Percentiles rank a stretch among this genome's conserved stretches.
These are phyloP conservation scores for Kwoniella sp. DNA, from an alignment of 768 basidiomycete genomes.

Conservation along the genomic window DNA sequence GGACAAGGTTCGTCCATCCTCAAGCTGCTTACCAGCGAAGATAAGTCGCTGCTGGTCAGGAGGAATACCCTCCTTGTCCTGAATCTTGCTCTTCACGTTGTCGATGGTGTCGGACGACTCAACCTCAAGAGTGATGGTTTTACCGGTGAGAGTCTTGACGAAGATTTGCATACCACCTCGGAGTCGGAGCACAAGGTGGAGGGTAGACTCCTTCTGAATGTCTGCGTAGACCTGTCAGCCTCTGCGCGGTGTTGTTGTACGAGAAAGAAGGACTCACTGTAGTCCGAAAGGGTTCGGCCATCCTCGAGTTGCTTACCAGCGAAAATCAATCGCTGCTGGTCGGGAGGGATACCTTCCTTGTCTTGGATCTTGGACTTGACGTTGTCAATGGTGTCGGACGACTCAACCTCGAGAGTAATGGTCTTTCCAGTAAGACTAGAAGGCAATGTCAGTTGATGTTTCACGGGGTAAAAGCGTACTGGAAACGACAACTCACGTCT, in stretches of 20 bases:
- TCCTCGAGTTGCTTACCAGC: slow-evolving; percentile 90
- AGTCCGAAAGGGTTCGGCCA: slow-evolving; percentile 85
- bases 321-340: slow-evolving; percentile 30
- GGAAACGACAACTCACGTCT: slow-evolving; percentile 22
- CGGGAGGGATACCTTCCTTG: slow-evolving; percentile 31
- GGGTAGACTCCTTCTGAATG: slow-evolving; percentile 84
- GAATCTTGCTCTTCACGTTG: slow-evolving; percentile 91
- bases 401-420: slow-evolving; percentile 58
- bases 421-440: slow-evolving; percentile 57
- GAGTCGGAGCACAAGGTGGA: slow-evolving; percentile 62
- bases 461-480: not conserved
- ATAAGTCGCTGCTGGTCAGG: slow-evolving; percentile 89
- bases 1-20: slow-evolving; percentile 84
- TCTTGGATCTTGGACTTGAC: slow-evolving; percentile 30
- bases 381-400: slow-evolving; percentile 30
- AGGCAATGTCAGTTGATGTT: slow-evolving; percentile 4
- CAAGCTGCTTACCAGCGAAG: slow-evolving; percentile 89
- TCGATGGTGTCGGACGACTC: slow-evolving; percentile 93
- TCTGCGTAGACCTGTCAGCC: slow-evolving; percentile 50
- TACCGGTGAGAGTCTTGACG: slow-evolving; percentile 65
- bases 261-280: slow-evolving; percentile 57
- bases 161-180: slow-evolving; percentile 56
- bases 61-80: slow-evolving; percentile 92
- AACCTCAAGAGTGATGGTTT: slow-evolving; percentile 90
- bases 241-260: not conserved